Evolutionary conservation across 371 early-diverging fungal genomes (phyloP).

Genomic region (Circinella umbellata): DNA sequence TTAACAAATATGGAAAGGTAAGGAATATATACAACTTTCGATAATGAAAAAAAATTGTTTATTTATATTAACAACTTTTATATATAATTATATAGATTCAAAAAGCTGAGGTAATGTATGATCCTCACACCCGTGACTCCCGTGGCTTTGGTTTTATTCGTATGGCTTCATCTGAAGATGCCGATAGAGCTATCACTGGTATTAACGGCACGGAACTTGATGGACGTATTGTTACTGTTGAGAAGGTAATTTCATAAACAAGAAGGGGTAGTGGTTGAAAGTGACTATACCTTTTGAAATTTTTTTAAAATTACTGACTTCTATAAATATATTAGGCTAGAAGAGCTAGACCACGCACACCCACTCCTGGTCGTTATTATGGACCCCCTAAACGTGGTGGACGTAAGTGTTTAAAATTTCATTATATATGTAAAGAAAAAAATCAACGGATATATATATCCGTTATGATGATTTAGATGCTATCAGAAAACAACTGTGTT

Average conservation of each 20-base stretch:
- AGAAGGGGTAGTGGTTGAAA: too few species aligned
- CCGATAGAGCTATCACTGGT: slow-evolving; percentile 70
- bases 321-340: slow-evolving; percentile 51
- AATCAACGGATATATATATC: neutral
- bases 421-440: neutral
- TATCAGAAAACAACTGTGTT: slow-evolving; percentile 28
- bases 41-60: too few species aligned
- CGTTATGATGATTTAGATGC: slow-evolving; percentile 17
- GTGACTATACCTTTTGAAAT: too few species aligned
- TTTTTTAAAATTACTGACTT: too few species aligned
- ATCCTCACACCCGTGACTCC: slow-evolving; percentile 83
- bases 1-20: slow-evolving; percentile 79
- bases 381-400: slow-evolving; percentile 76
- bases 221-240: slow-evolving; percentile 76
- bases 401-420: slow-evolving; percentile 27
- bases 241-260: slow-evolving; percentile 52
- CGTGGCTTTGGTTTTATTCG: slow-evolving; percentile 88
- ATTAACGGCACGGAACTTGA: slow-evolving; percentile 73
- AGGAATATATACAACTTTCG: neutral
- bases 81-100: slow-evolving; percentile 47
- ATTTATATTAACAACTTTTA: too few species aligned
- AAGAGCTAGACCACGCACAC: slow-evolving; percentile 77
- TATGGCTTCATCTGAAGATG: slow-evolving; percentile 75
- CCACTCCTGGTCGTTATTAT: slow-evolving; percentile 88
- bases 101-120: slow-evolving; percentile 78